phyloP scores from a whole-genome alignment of 164 flowering plant species.

The Liquidambar formosana region DNA sequence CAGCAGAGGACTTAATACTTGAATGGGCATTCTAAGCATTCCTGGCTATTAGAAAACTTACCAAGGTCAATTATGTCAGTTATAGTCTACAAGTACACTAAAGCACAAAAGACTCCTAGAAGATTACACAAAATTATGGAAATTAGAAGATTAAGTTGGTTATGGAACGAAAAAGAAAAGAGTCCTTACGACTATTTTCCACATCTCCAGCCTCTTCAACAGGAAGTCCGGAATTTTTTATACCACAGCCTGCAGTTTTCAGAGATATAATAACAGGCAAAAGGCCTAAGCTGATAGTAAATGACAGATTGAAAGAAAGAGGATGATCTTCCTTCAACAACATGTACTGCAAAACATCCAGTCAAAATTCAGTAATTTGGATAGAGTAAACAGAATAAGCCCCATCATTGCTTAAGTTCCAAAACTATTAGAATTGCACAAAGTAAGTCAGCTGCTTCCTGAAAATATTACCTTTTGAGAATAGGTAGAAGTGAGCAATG shows the following conservation, averaged over 20 bases:
- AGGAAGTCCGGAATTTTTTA: conserved; percentile 65
- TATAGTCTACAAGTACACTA: neutral
- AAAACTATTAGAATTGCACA: conserved; percentile 4
- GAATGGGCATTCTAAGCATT: too few species aligned
- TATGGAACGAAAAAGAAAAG: neutral
- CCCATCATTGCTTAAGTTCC: conserved; percentile 4
- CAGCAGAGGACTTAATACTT: too few species aligned
- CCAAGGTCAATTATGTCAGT: too few species aligned
- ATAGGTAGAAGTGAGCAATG: conserved; percentile 60
- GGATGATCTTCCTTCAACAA: conserved; percentile 85
- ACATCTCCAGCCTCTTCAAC: conserved; percentile 71
- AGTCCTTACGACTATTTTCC: conserved; percentile 65
- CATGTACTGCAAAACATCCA: conserved; percentile 56
- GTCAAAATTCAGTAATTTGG: conserved; percentile 5
- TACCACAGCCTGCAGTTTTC: conserved; percentile 80
- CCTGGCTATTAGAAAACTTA: too few species aligned
- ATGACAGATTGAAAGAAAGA: conserved; percentile 72
- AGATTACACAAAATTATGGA: neutral
- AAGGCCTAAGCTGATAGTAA: conserved; percentile 85
- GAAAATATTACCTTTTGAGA: conserved; percentile 53
- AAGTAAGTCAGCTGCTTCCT: conserved; percentile 8
- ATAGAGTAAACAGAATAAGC: neutral
- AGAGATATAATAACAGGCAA: conserved; percentile 74
- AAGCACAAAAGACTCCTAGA: neutral
- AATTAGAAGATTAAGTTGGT: neutral